Evolutionary conservation across 1,139 yeast species (phyloP), one percentile per base, ranked within the genome.

Genomic region (Hemisphaericaspora xylofermentans): DNA sequence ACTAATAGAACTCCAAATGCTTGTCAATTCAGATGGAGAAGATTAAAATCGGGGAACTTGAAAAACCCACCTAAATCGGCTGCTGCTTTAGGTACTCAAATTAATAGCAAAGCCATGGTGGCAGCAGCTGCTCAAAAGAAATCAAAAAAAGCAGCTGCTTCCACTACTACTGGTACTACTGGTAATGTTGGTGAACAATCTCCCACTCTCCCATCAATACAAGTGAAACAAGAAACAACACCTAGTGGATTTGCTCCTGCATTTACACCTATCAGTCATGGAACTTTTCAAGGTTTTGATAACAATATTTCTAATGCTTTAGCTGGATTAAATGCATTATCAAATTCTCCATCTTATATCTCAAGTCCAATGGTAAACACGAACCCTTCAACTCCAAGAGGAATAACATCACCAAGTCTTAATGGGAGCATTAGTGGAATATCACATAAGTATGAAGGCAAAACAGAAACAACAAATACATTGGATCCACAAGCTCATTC

Each of bases 1-100:
- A 71, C 69, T 40, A 79, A 80, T 58, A 66, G 91, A 60, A 84
- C 89, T 1, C 86, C 88, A 31, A 84, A 84, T 54, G 89, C 89
- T 3, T 84, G 89, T 51, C 91, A 84, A 60, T 84, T 84, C 53
- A 71, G 91, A 54, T 84, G 91, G 91, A 73, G 91, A 61, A 62
- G 91, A 44, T 68, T 85, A 44, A 78, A 80, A 58, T 74, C 80
- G 10, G 87, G 87, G 1, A 78, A 79, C 49, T 64, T 81, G 52
- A 82, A 81, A 60, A 71, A 71, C 49, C 76, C 77, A 7, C 79
- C 82, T 4, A 74, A 74, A 48, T 67, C 73, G 37, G 71, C 65
- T 18, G 53, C 63, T 22, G 56, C 59, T 6, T 46, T 52, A 36
- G 57, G 57, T 12, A 40, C 44, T 18, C 46, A 45, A 42, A 50